phyloP scores from a whole-genome alignment of 495 filamentous ascomycete species.

The Daldinia grandis region DNA sequence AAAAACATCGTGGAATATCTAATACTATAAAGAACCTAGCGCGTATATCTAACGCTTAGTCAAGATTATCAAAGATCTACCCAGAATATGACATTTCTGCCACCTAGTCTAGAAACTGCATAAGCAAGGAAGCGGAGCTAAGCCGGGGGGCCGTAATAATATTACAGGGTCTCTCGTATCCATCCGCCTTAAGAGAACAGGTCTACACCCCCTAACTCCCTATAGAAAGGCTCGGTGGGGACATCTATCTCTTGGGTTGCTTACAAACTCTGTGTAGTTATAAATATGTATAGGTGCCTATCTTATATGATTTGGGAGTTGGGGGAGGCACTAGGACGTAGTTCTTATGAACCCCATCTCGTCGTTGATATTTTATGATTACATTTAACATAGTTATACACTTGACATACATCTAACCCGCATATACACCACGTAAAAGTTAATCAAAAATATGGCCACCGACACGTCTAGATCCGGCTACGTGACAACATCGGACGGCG shows the following conservation, averaged over 20 bases:
- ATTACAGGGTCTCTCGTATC: not conserved
- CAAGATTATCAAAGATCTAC: too few species aligned
- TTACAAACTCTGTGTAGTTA: not conserved
- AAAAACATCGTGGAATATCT: too few species aligned
- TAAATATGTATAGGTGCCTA: too few species aligned
- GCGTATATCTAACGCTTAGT: too few species aligned
- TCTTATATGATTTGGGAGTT: not conserved
- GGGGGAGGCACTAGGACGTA: not conserved
- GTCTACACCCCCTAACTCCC: not conserved
- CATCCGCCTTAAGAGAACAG: not conserved
- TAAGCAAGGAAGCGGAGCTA: not conserved
- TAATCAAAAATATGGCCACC: constrained; percentile 10
- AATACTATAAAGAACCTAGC: too few species aligned
- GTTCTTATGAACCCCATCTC: not conserved
- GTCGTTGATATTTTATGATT: not conserved
- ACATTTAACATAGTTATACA: not conserved
- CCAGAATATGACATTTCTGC: too few species aligned
- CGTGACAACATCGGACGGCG: constrained; percentile 32
- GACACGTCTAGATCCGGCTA: constrained; percentile 5
- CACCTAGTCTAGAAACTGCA: not conserved
- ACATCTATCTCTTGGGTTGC: not conserved
- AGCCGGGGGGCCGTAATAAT: not conserved
- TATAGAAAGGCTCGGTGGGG: not conserved
- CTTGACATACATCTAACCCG: not conserved
- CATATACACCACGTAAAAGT: not conserved